Percentiles rank a stretch among this genome's conserved stretches.
Conservation (phyloP, 345 rosid genomes). For the Luvunga scandens region DNA sequence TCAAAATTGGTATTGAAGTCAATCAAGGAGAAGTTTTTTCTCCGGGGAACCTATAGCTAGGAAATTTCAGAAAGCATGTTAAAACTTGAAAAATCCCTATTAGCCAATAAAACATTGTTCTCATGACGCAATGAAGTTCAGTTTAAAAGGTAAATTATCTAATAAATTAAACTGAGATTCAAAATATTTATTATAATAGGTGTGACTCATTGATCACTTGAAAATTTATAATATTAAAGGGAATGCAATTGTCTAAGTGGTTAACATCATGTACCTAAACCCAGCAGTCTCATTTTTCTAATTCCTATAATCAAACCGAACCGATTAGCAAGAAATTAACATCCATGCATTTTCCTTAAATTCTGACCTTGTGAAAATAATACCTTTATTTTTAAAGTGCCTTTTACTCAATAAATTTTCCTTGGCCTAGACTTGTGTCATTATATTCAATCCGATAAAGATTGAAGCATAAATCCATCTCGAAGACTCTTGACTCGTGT, state of each 20-base stretch:
- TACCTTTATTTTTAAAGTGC: not conserved
- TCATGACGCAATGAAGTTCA: conserved; percentile 30
- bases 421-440: too few species aligned
- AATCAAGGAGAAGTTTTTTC: conserved; percentile 17
- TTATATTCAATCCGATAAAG: too few species aligned
- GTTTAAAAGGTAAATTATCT: conserved; percentile 36
- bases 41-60: not conserved
- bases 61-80: conserved; percentile 9
- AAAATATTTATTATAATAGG: conserved; percentile 10
- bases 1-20: conserved; percentile 26
- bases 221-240: conserved; percentile 16
- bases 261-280: conserved; percentile 34
- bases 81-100: conserved; percentile 14
- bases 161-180: conserved; percentile 16
- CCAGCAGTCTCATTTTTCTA: conserved; percentile 8
- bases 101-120: conserved; percentile 20
- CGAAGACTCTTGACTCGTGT: not conserved
- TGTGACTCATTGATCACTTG: conserved; percentile 41
- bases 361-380: not conserved
- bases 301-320: not conserved
- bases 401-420: not conserved
- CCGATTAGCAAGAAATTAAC: not conserved
- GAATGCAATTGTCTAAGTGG: conserved; percentile 12
- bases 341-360: not conserved
- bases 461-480: not conserved